phyloP scores from a whole-genome alignment of 2,329 filamentous ascomycete genomes.

The Sphaerulina populicola region DNA sequence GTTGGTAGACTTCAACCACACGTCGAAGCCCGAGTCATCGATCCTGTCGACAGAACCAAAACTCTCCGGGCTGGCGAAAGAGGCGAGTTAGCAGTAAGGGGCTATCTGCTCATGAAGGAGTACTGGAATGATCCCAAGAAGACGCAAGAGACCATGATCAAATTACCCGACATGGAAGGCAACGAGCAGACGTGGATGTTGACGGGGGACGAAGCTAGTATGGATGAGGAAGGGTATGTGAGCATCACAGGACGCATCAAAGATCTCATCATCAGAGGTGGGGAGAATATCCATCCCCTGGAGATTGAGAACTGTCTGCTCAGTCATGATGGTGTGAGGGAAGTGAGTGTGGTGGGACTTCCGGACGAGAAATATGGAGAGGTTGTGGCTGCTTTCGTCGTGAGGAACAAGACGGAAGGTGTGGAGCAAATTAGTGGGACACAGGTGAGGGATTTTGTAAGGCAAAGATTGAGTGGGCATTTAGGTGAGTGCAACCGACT shows the following conservation, averaged over 20 bases:
- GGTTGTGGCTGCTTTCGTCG: conserved; percentile 73
- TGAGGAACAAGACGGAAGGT: conserved; percentile 39
- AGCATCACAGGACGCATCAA: conserved; percentile 87
- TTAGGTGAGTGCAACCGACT: conserved; percentile 40
- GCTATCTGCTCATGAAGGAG: conserved; percentile 83
- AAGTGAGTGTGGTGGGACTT: conserved; percentile 76
- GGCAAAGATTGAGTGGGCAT: conserved; percentile 61
- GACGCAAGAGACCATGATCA: conserved; percentile 61
- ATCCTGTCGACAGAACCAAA: conserved; percentile 51
- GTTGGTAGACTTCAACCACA: conserved; percentile 81
- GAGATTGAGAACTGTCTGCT: conserved; percentile 87
- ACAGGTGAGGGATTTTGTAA: conserved; percentile 64
- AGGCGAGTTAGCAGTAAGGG: conserved; percentile 74
- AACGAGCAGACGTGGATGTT: conserved; percentile 70
- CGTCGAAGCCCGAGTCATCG: conserved; percentile 68
- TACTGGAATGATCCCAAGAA: conserved; percentile 70
- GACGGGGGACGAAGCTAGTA: conserved; percentile 82
- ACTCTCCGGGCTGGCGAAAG: conserved; percentile 57
- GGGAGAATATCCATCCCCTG: conserved; percentile 91
- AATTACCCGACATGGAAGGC: conserved; percentile 42
- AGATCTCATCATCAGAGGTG: conserved; percentile 87
- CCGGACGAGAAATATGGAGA: conserved; percentile 79
- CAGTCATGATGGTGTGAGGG: conserved; percentile 58
- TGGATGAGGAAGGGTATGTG: conserved; percentile 76
- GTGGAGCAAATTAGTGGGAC: conserved; percentile 46